Conservation (phyloP, 1,284 basidiomycete species). For the Chondrostereum purpureum region DNA sequence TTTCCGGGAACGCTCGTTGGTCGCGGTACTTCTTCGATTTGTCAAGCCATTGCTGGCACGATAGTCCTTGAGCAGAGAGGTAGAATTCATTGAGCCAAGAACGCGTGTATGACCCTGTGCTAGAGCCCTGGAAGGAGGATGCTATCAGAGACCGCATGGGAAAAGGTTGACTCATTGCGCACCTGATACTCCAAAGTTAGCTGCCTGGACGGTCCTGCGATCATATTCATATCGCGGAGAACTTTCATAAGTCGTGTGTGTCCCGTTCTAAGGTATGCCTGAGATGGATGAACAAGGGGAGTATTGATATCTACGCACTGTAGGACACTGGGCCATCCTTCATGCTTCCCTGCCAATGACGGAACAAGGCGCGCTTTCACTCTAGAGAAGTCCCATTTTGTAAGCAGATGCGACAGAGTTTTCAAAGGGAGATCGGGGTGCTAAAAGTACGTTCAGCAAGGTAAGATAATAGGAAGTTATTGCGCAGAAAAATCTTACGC, state of each 20-base stretch:
- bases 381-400: conserved; percentile 68
- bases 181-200: conserved; percentile 69
- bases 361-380: conserved; percentile 60
- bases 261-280: conserved; percentile 37
- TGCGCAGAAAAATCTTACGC: conserved; percentile 30
- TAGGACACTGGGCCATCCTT: conserved; percentile 58
- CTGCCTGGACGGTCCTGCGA: conserved; percentile 36
- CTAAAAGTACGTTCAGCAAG: conserved; percentile 25
- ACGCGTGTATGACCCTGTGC: conserved; percentile 66
- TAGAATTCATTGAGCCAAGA: conserved; percentile 77
- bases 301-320: conserved; percentile 20
- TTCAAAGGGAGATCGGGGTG: conserved; percentile 54
- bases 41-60: conserved; percentile 63
- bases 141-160: background rate
- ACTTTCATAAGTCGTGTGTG: conserved; percentile 68
- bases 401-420: conserved; percentile 52
- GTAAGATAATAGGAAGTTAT: conserved; percentile 4
- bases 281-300: conserved; percentile 2
- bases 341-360: conserved; percentile 66
- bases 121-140: conserved; percentile 52
- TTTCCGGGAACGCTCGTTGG: conserved; percentile 51
- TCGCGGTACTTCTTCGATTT: conserved; percentile 44
- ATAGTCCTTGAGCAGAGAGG: conserved; percentile 60
- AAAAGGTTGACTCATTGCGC: conserved; percentile 10
- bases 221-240: conserved; percentile 52